Evolutionary conservation across 139 green algal species (phyloP), one percentile per base, ranked within the genome.

Genomic region (Trebouxia sp.): DNA sequence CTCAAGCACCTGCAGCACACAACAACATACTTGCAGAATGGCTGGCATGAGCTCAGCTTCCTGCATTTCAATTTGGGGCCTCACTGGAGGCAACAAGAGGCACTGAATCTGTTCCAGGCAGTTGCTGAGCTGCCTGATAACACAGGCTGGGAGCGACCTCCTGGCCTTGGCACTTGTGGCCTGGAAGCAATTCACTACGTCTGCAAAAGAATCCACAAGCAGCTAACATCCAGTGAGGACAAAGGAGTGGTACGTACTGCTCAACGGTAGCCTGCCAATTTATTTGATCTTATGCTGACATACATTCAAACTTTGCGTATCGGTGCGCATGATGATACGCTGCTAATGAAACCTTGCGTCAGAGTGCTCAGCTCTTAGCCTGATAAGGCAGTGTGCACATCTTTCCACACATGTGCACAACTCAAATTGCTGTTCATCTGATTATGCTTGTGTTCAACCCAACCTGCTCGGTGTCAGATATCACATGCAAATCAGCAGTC

Each of bases 131-230:
- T 86, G 24, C 51, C 67, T 22, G 72, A 76, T 55, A 80, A 83
- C 47, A 38, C 72, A 41, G 72, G 42, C 28, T 86, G 78, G 78
- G 79, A 89, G 58, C 58, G 56, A 1, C 82, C 85, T n/a, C 82
- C 81, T 11, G 82, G 82, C 20, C 45, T 85, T 48, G 85, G 83
- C 20, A 74, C 83, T 30, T 83, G 65, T 32, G 80, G 82, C 0
- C 76, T 89, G 67, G 80, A 80, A 26, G 65, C 85, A 37, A 70
- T 83, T 0, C 87, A 86, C n/a, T 58, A 62, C 5, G 58, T 84
- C 24, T 89, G 85, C 80, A 69, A 79, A 11, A 41, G 32, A 15
- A 82, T 87, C 45, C 51, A 82, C 42, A 78, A 48, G 37, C 87
- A 76, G 79, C 75, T 89, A 1, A 72, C n/a, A 20, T 51, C 80